Conservation (phyloP, 768 basidiomycete species). For the Coprinopsis strossmayeri region DNA sequence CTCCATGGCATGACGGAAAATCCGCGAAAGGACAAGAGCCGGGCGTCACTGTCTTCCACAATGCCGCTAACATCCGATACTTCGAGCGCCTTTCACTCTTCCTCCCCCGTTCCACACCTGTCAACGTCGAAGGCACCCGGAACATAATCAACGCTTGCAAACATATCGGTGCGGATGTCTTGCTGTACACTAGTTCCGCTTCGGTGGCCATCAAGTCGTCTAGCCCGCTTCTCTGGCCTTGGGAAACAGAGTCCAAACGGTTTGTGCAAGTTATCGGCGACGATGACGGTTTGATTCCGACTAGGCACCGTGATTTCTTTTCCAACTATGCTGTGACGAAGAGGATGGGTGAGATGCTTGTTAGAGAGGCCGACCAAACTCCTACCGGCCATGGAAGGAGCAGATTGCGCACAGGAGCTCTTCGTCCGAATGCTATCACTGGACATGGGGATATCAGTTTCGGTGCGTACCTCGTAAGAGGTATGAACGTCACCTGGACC, state of each 20-base stretch:
- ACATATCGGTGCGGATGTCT: slow-evolving; percentile 43
- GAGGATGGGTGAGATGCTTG: slow-evolving; percentile 43
- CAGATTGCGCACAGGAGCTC: slow-evolving; percentile 57
- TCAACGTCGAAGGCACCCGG: slow-evolving; percentile 63
- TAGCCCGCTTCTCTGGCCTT: slow-evolving; percentile 69
- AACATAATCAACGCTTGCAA: slow-evolving; percentile 60
- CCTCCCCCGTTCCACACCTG: slow-evolving; percentile 45
- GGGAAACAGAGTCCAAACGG: slow-evolving; percentile 51
- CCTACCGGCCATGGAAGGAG: slow-evolving; percentile 15
- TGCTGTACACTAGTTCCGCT: slow-evolving; percentile 73
- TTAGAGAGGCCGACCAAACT: slow-evolving; percentile 30
- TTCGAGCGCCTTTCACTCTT: slow-evolving; percentile 56
- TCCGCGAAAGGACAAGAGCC: slow-evolving; percentile 16
- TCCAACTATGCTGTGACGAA: slow-evolving; percentile 77
- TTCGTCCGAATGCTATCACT: slow-evolving; percentile 75
- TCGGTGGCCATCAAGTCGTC: slow-evolving; percentile 52
- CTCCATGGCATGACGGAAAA: slow-evolving; percentile 41
- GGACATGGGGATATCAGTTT: slow-evolving; percentile 70
- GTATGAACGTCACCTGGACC: slow-evolving; percentile 60
- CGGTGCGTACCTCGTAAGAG: slow-evolving; percentile 55
- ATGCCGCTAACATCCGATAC: slow-evolving; percentile 73
- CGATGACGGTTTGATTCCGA: slow-evolving; percentile 46
- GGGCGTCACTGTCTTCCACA: slow-evolving; percentile 65
- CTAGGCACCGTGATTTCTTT: slow-evolving; percentile 55
- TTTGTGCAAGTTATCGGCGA: slow-evolving; percentile 64